Conservation (phyloP, 2,329 filamentous ascomycete species). For the Venturia asperata region DNA sequence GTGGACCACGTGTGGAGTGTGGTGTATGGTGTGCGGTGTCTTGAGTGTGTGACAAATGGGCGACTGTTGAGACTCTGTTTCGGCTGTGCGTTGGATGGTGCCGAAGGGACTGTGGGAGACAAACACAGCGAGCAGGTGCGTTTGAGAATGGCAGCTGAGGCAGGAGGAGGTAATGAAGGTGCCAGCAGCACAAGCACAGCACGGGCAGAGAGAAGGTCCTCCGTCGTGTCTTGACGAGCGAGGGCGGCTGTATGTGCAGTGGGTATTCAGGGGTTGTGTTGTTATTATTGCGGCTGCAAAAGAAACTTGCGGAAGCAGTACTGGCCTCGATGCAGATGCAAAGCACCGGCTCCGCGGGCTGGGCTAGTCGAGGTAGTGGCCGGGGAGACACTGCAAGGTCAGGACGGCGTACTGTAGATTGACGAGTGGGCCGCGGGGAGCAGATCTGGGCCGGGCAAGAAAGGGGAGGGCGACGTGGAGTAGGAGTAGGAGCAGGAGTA, state of each 20-base stretch:
- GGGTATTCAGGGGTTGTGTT: constrained; percentile 11
- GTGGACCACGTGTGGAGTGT: constrained; percentile 4
- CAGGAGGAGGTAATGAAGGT: not conserved
- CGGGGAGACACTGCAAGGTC: constrained; percentile 2
- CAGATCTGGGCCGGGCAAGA: not conserved
- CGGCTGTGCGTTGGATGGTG: not conserved
- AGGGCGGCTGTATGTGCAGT: not conserved
- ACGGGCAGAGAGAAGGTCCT: not conserved
- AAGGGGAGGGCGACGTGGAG: not conserved
- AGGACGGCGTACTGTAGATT: constrained; percentile 5
- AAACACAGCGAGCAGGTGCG: constrained; percentile 2
- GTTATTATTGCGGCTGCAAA: constrained; percentile 3
- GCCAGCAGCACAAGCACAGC: constrained; percentile 1
- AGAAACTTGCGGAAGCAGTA: not conserved
- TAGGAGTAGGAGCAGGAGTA: no score
- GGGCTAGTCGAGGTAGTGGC: not conserved
- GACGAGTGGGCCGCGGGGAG: not conserved
- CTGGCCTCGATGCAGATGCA: not conserved
- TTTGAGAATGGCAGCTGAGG: not conserved
- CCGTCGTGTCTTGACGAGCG: not conserved
- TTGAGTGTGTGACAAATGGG: constrained; percentile 10
- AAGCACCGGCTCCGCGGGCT: not conserved
- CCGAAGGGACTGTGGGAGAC: not conserved
- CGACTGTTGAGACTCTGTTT: constrained; percentile 8
- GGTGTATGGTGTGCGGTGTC: not conserved